Base-by-base conservation (phyloP, 192 early-diverging fungal genomes). In the Allomyces macrogynus region DNA sequence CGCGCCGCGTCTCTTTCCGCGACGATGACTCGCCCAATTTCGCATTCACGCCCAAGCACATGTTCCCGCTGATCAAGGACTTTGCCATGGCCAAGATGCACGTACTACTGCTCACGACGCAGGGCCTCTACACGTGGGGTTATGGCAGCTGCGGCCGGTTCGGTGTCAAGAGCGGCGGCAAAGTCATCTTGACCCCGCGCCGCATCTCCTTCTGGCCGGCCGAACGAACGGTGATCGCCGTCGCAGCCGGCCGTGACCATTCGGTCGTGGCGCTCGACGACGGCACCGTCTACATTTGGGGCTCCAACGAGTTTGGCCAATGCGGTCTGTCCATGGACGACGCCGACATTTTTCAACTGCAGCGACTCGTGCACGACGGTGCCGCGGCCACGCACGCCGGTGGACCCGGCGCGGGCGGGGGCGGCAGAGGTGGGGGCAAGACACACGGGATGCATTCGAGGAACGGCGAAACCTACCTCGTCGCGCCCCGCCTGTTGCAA, bases 221-320 rank as follows among this genome's bases (percentile, higher is more conserved):
- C 2, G 64, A 74, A 24, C 74, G 76, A 25, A 69, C 63, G 23
- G 74, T 78, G 0, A 63, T 11, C 0, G 63, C 60, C 3, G 73
- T 82, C 0, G 80, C 88, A 0, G 62, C 83, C 10, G 88, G 88
- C 16, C 70, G 83, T 10, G 88, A 90, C 63, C 86, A 90, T 64
- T 86, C 83, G 1, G 66, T 88, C 8, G 81, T 78, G 7, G 71
- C 88, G 18, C 82, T 80, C 1, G 60, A 40, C 16, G 68, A 57
- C 49, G 87, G 87, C 0, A 70, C 73, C 14, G 78, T 87, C 5
- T 81, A 76, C 64, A 84, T 82, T 12, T 84, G 84, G 69, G 86
- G 87, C 18, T 81, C 67, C 68, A 89, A 89, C 61, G 69, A 78
- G 22, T 76, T 70, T 67, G 80, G 81, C 1, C 87, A 89, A 71